phyloP scores from a whole-genome alignment of 2,329 filamentous ascomycete genomes.

The Curvularia verruculosa region DNA sequence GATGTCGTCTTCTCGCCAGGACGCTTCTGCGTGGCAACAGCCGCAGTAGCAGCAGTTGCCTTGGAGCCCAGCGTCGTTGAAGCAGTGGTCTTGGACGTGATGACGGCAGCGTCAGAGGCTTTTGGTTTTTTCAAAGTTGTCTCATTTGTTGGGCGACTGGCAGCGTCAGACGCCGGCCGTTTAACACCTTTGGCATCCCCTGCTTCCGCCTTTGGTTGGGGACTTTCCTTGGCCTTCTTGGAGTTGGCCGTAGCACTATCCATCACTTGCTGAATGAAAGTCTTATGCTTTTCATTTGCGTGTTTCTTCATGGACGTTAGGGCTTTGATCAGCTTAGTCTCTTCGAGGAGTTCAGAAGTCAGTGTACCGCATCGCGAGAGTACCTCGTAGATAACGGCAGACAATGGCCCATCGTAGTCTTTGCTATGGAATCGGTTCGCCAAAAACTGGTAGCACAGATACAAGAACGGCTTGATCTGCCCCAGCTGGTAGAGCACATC shows the following conservation, averaged over 20 bases:
- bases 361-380: conserved; percentile 68
- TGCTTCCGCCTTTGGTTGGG: conserved; percentile 32
- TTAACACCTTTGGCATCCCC: conserved; percentile 42
- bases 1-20: conserved; percentile 36
- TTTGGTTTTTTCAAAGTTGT: conserved; percentile 40
- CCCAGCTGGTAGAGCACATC: conserved; percentile 52
- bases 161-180: conserved; percentile 32
- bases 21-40: conserved; percentile 31
- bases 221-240: conserved; percentile 45
- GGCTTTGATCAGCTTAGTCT: conserved; percentile 69
- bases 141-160: conserved; percentile 26
- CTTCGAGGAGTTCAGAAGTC: conserved; percentile 64
- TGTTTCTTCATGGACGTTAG: conserved; percentile 68
- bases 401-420: conserved; percentile 52
- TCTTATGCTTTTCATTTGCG: conserved; percentile 68
- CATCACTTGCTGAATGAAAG: conserved; percentile 64
- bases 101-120: conserved; percentile 26
- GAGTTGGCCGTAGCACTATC: conserved; percentile 51
- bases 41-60: conserved; percentile 15
- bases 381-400: conserved; percentile 56
- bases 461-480: conserved; percentile 51
- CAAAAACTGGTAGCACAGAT: conserved; percentile 57
- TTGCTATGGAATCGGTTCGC: conserved; percentile 55
- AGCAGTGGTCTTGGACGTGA: conserved; percentile 28
- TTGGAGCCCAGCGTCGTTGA: conserved; percentile 14